Evolutionary conservation across 2,329 filamentous ascomycete genomes (phyloP), one percentile per base, ranked within the genome.

Genomic region (Claviceps paspali): DNA sequence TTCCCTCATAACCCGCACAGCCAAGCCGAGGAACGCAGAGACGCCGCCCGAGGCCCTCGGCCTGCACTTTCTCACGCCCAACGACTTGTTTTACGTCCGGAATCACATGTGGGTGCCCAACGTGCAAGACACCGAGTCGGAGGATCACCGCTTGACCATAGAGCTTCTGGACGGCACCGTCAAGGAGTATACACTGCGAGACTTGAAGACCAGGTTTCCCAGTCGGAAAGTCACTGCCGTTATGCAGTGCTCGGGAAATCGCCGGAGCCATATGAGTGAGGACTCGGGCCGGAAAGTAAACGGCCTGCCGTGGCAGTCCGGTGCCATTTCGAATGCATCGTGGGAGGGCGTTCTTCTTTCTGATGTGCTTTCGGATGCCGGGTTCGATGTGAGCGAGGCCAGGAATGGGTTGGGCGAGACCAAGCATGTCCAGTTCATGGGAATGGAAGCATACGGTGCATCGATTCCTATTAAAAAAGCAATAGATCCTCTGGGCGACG

Each of bases 41-140:
- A 72, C 73, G 0, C 73, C 73, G 0, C 53, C 50, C 1, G 56
- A 61, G 3, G 61, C 61, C 24, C 60, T 78, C 19, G 55, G 55
- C 14, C 54, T 58, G 10, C 53, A 62, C 2, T 78, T 73, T 47
- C 54, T 68, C 27, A 77, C 73, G 0, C 68, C 68, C 3, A 68
- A 66, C 29, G 58, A 64, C 22, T 55, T 72, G 1, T 76, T 76
- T 51, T 76, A 74, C 47, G 65, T 75, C 11, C 65, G 73, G 15
- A 73, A 77, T 46, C 73, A 77, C 53, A 72, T 77, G 60, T 77
- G 73, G 73, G 73, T 76, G 29, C 73, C 73, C 1, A 53, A 56
- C 5, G 51, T 70, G 2, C 47, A 54, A 4, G 45, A 50, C 11
- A 54, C 60, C 5, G 52, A 58, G 8, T 55, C 60, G 0, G 53